A percentile compares a stretch with the other conserved stretches of the same genome.
phyloP scores from a whole-genome alignment of 2,329 filamentous ascomycete species.

The Calycina herbarum region DNA sequence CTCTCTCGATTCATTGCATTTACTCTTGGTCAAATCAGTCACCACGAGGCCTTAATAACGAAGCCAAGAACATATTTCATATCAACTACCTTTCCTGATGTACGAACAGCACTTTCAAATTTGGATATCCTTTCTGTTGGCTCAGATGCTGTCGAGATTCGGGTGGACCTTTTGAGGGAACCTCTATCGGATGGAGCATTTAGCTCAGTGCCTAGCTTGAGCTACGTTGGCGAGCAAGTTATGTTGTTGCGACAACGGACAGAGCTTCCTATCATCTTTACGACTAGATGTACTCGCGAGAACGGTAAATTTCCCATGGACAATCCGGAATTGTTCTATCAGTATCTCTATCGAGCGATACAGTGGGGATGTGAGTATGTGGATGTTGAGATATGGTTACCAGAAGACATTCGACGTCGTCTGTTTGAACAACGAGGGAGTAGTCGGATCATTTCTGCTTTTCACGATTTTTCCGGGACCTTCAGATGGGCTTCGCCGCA shows the following conservation, averaged over 20 bases:
- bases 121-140: constrained; percentile 86
- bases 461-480: constrained; percentile 81
- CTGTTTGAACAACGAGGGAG: constrained; percentile 71
- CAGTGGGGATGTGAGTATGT: constrained; percentile 91
- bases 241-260: constrained; percentile 82
- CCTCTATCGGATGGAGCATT: constrained; percentile 62
- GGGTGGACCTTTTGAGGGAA: constrained; percentile 79
- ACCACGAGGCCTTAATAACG: constrained; percentile 73
- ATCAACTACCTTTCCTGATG: constrained; percentile 85
- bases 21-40: constrained; percentile 74
- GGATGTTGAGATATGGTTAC: constrained; percentile 85
- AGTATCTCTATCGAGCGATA: constrained; percentile 79
- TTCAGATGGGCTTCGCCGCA: constrained; percentile 80
- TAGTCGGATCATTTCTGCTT: constrained; percentile 87
- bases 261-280: constrained; percentile 88
- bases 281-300: constrained; percentile 76
- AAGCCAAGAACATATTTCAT: constrained; percentile 82
- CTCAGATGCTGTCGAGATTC: constrained; percentile 80
- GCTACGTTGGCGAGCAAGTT: constrained; percentile 83
- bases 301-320: constrained; percentile 86
- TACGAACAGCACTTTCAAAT: constrained; percentile 78
- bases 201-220: constrained; percentile 70
- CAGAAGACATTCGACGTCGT: constrained; percentile 68
- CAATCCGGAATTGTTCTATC: constrained; percentile 70
- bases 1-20: constrained; percentile 78